phyloP scores from a whole-genome alignment of 345 rosid genomes.

The Limnanthes douglasii region DNA sequence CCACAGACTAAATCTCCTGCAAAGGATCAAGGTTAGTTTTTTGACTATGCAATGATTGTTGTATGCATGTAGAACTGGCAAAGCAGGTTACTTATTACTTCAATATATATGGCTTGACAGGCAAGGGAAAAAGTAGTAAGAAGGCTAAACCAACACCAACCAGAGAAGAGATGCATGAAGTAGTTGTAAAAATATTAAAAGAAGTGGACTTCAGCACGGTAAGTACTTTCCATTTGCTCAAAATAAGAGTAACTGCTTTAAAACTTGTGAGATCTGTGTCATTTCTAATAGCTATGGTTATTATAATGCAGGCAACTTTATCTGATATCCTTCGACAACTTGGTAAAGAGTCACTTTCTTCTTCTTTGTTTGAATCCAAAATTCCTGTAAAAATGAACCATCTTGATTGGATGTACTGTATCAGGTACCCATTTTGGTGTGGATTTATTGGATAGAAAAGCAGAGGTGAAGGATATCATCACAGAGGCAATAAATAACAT shows the following conservation, averaged over 20 bases:
- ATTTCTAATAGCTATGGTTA: neutral
- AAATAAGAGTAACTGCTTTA: slow-evolving; percentile 2
- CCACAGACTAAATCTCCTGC: slow-evolving; percentile 27
- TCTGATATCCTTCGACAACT: slow-evolving; percentile 78
- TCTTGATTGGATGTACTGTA: slow-evolving; percentile 5
- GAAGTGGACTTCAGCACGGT: slow-evolving; percentile 97
- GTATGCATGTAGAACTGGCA: neutral
- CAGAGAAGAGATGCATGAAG: slow-evolving; percentile 78
- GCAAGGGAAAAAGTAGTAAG: slow-evolving; percentile 49
- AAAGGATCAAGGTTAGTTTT: slow-evolving; percentile 45
- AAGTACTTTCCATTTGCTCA: slow-evolving; percentile 13
- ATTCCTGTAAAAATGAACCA: slow-evolving; percentile 5
- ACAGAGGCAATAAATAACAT: slow-evolving; percentile 81
- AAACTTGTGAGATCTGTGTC: neutral
- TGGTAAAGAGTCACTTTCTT: slow-evolving; percentile 26
- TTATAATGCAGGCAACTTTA: slow-evolving; percentile 61
- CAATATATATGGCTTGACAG: slow-evolving; percentile 14
- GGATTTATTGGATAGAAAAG: slow-evolving; percentile 67
- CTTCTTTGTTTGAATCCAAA: neutral
- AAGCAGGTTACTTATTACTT: neutral
- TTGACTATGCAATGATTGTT: neutral
- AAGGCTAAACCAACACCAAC: slow-evolving; percentile 59
- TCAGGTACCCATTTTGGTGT: slow-evolving; percentile 63
- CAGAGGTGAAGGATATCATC: slow-evolving; percentile 82
- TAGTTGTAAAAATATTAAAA: slow-evolving; percentile 69